Evolutionary conservation across 768 basidiomycete species (phyloP), one percentile per base, ranked within the genome.

Genomic region (Mycena pura): DNA sequence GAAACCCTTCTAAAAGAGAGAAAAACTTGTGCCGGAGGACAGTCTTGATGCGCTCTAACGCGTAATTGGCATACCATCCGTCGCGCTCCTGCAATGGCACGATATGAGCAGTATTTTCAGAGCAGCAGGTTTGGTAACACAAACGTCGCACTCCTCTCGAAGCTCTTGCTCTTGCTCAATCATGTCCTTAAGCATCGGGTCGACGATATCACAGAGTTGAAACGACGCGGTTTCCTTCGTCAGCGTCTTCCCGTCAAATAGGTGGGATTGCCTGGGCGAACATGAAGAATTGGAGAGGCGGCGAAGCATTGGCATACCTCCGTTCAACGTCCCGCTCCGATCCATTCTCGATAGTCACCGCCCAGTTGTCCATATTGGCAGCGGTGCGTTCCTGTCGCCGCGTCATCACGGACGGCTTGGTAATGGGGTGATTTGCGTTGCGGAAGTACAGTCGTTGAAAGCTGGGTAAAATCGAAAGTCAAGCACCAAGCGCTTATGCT

Each of bases 391-490:
- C 86, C 66, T 88, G 87, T 15, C 88, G 81, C 27, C 90, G 83
- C 5, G 85, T 84, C 11, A 85, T 82, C n/a, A 92, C 87, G 15
- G 92, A 93, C 0, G 91, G 88, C 27, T 91, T 83, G 17, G 82
- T 82, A 68, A 91, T 91, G 0, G 90, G 89, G 67, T 93, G 92
- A 60, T 92, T 91, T 43, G 89, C 85, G 70, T 95, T 92, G 49
- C 95, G 88, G 71, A 99, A 95, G 72, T 93, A 92, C 5, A 98
- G 77, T 14, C 95, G 86, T 74, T 99, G 96, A 72, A 91, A 99
- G 64, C 96, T 97, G 68, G 39, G 49, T n/a, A 28, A 40, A 14
- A 48, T 62, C 44, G 63, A 46, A 45, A 17, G 25, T n/a, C 6
- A 28, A n/a, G 36, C 49, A 10, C 48, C n/a, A n/a, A n/a, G n/a